Evolutionary conservation across 768 basidiomycete species (phyloP).

Genomic region (Termitomyces bulborhizus): DNA sequence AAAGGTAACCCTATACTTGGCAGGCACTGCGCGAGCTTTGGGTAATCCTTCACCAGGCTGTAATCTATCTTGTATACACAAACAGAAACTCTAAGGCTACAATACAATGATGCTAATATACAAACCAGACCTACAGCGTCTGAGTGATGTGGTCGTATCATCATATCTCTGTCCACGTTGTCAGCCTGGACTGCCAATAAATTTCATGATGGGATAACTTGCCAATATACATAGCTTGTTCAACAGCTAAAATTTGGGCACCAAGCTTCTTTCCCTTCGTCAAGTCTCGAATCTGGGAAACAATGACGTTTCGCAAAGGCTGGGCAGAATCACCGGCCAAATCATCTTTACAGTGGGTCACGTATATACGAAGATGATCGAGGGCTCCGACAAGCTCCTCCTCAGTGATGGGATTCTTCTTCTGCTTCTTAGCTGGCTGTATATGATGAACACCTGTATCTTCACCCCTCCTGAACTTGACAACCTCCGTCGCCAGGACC

Average conservation of each 20-base stretch:
- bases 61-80: slow-evolving; percentile 1
- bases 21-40: too few relatives aligned
- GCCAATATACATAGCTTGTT: slow-evolving; percentile 83
- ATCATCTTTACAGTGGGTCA: slow-evolving; percentile 86
- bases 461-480: slow-evolving; percentile 30
- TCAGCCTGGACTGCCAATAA: neutral
- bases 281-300: slow-evolving; percentile 61
- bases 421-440: slow-evolving; percentile 30
- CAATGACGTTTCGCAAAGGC: slow-evolving; percentile 62
- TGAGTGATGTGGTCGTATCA: slow-evolving; percentile 2
- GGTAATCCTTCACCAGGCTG: neutral
- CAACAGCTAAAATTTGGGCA: slow-evolving; percentile 59
- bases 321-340: slow-evolving; percentile 39
- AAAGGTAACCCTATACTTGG: neutral
- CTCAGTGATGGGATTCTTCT: slow-evolving; percentile 29
- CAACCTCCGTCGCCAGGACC: slow-evolving; percentile 63
- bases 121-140: slow-evolving; percentile 12
- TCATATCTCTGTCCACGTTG: slow-evolving; percentile 28
- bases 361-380: slow-evolving; percentile 58
- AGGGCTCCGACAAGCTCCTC: slow-evolving; percentile 48
- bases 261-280: slow-evolving; percentile 62
- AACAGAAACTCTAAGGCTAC: slow-evolving; percentile 31
- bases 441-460: slow-evolving; percentile 17
- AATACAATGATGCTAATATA: slow-evolving; percentile 31
- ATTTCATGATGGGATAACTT: slow-evolving; percentile 22